Conservation (phyloP, 1,284 basidiomycete species). For the Neonothopanus nambi region DNA sequence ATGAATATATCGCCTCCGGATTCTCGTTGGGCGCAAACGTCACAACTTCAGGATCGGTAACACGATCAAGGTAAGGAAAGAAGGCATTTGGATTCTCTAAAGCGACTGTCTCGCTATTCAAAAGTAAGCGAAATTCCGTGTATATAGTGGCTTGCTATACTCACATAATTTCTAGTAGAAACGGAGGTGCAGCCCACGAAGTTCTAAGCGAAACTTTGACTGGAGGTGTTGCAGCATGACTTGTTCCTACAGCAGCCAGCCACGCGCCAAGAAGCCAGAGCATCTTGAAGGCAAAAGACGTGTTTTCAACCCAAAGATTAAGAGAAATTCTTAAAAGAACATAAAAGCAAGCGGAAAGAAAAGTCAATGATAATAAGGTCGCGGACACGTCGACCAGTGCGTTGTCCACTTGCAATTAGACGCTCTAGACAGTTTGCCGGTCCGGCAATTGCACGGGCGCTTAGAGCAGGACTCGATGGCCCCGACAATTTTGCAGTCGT, state of each 20-base stretch:
- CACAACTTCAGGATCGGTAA: constrained; percentile 53
- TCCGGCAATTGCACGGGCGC: background rate
- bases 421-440: background rate
- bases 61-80: constrained; percentile 65
- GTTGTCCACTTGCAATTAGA: background rate
- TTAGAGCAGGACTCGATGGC: background rate
- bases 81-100: constrained; percentile 67
- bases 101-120: constrained; percentile 46
- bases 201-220: constrained; percentile 79
- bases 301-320: background rate
- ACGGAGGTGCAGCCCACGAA: constrained; percentile 77
- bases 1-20: constrained; percentile 55
- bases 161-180: constrained; percentile 82
- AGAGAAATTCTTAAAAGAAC: no score
- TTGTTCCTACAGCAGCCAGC: background rate
- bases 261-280: constrained; percentile 3
- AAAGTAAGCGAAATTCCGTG: constrained; percentile 6
- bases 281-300: constrained; percentile 2
- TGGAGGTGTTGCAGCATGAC: constrained; percentile 54
- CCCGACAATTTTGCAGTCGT: background rate
- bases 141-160: constrained; percentile 28
- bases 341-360: background rate
- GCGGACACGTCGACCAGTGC: background rate
- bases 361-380: background rate
- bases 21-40: constrained; percentile 37